Evolutionary conservation across 768 basidiomycete genomes (phyloP).

Genomic region (Termitomyces sp.): DNA sequence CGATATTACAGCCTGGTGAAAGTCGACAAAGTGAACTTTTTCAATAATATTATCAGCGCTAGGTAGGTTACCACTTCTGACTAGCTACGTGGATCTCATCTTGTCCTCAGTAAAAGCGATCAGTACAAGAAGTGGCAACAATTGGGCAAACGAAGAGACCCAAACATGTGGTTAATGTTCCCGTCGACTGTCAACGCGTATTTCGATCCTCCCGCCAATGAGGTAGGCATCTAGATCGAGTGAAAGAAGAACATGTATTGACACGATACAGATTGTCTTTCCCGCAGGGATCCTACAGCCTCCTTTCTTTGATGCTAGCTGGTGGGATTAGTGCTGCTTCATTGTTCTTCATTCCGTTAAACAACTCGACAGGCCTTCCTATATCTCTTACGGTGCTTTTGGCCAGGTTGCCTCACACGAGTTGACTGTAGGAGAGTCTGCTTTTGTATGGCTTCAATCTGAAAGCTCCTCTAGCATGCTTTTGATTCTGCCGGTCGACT

Average conservation of each 20-base stretch:
- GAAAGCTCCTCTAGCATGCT: conserved; percentile 51
- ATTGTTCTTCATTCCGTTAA: not conserved
- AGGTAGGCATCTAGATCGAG: conserved; percentile 37
- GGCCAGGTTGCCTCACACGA: conserved; percentile 93
- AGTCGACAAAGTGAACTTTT: conserved; percentile 66
- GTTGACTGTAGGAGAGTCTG: conserved; percentile 54
- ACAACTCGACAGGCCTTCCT: conserved; percentile 59
- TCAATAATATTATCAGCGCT: conserved; percentile 74
- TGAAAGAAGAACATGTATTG: not conserved
- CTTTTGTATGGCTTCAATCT: not conserved
- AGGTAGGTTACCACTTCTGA: conserved; percentile 25
- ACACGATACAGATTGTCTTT: conserved; percentile 68
- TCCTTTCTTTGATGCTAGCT: conserved; percentile 82
- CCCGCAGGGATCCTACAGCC: conserved; percentile 93
- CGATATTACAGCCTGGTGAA: conserved; percentile 70
- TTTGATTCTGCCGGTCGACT: conserved; percentile 87
- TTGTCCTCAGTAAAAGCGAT: conserved; percentile 42
- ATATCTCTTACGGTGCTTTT: conserved; percentile 88
- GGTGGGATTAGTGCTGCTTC: conserved; percentile 34
- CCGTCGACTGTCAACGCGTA: conserved; percentile 87
- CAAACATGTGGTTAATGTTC: conserved; percentile 81
- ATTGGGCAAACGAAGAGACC: conserved; percentile 64
- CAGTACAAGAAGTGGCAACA: conserved; percentile 67
- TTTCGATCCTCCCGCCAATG: conserved; percentile 82
- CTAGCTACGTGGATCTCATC: not conserved